Evolutionary conservation across 2,329 filamentous ascomycete species (phyloP).

Genomic region (Fusarium aywerte): DNA sequence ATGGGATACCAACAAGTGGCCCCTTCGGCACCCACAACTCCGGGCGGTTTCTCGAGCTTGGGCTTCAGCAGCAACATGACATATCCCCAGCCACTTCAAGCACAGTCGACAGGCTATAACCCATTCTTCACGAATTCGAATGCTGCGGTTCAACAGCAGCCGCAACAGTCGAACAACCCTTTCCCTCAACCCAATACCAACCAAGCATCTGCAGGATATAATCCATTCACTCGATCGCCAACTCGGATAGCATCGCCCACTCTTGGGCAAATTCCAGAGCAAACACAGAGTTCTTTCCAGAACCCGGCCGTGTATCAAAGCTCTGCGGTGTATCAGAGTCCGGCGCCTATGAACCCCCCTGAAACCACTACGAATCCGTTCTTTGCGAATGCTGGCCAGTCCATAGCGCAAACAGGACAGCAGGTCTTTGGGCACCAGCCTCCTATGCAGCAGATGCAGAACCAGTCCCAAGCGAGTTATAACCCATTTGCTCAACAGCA

Average conservation of each 20-base stretch:
- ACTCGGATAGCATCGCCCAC: slow-evolving; percentile 62
- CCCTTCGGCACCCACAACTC: slow-evolving; percentile 55
- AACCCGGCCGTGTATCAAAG: slow-evolving; percentile 47
- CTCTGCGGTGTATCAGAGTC: slow-evolving; percentile 51
- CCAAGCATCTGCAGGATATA: slow-evolving; percentile 53
- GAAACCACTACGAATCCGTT: slow-evolving; percentile 54
- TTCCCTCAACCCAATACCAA: slow-evolving; percentile 55
- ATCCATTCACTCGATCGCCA: slow-evolving; percentile 63
- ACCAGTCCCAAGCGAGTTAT: slow-evolving; percentile 33
- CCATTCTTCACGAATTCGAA: slow-evolving; percentile 60
- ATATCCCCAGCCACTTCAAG: slow-evolving; percentile 55
- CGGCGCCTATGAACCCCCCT: slow-evolving; percentile 39
- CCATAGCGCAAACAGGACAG: slow-evolving; percentile 43
- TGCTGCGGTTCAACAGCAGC: slow-evolving; percentile 48
- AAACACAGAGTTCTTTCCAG: slow-evolving; percentile 59
- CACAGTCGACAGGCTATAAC: slow-evolving; percentile 59
- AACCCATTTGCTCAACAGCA: slow-evolving; percentile 47
- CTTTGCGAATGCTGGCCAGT: slow-evolving; percentile 47
- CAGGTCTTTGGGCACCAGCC: slow-evolving; percentile 45
- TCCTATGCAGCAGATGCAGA: slow-evolving; percentile 30
- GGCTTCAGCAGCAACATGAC: slow-evolving; percentile 58
- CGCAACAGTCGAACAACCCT: slow-evolving; percentile 47
- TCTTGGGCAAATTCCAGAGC: slow-evolving; percentile 64
- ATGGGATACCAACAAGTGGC: slow-evolving; percentile 58
- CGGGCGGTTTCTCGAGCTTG: slow-evolving; percentile 54